Base-by-base conservation (phyloP, 2,329 filamentous ascomycete species). In the Curvularia sp. region DNA sequence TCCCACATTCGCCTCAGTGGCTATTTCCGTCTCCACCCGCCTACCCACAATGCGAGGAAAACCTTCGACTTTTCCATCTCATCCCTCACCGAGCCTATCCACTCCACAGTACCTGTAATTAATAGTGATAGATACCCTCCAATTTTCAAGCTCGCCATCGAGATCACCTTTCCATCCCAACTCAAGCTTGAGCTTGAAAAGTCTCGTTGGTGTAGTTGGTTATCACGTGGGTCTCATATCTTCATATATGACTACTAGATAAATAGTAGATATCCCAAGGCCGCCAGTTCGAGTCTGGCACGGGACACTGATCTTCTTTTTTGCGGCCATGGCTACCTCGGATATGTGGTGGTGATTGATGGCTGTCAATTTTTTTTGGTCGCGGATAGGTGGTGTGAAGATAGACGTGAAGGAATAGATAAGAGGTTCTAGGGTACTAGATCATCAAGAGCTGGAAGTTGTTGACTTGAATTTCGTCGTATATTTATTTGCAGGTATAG, bases 201-300 rank as follows among this genome's bases (percentile, higher is more conserved):
- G 57, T 51, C 53, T 56, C 35, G 47, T 49, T 59, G 52, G 53
- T 56, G 55, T 58, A 58, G 55, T 58, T 58, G 55, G 55, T 58
- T 58, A 58, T 58, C 55, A 58, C 55, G 50, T 58, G 55, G 55
- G 55, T 58, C 55, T 58, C 55, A 58, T 58, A 58, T 46, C 15
- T 2, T 49, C 35, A 57, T 6, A 12, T 49, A 49, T 55, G 50
- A 49, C 55, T 58, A 18, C 39, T 54, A 38, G 8, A 12, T 10
- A 12, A 24, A 8, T 43, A 49, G 44, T 18, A 49, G 50, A 58
- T 55, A 58, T 58, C 55, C 55, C 50, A 54, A 58, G 55, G 55
- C 51, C 55, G 51, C 50, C 50, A 58, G 55, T 58, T 58, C 55
- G 50, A 58, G 51, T 54, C 55, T 58, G 50, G 50, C 44, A 49